Conservation (phyloP, 108 stramenopile species). For the Skeletonema menzelii region DNA sequence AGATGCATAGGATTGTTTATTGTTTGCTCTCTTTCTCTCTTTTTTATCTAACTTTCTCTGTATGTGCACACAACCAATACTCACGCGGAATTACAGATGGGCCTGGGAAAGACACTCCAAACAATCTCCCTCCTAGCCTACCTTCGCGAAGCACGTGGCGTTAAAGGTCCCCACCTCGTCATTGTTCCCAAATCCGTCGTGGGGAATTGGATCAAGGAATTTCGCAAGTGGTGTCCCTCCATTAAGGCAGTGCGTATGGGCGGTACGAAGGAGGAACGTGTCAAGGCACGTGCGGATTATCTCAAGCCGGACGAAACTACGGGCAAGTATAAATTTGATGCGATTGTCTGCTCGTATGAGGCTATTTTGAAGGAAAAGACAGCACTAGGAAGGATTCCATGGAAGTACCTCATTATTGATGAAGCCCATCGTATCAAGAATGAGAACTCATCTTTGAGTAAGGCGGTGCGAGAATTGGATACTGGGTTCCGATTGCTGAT, state of each 20-base stretch:
- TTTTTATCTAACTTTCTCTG: conserved; percentile 91
- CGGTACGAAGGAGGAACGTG: conserved; percentile 93
- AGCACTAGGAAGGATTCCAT: conserved; percentile 78
- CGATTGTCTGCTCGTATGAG: conserved; percentile 97
- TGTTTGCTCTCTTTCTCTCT: conserved; percentile 73
- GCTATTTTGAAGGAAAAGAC: conserved; percentile 88
- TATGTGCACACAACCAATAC: neutral
- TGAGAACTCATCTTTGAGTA: conserved; percentile 87
- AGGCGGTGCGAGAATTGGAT: conserved; percentile 86
- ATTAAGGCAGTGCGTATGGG: conserved; percentile 90
- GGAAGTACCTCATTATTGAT: conserved; percentile 98
- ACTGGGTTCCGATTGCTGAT: conserved; percentile 91
- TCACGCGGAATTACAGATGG: conserved; percentile 51
- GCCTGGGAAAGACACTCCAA: conserved; percentile 95
- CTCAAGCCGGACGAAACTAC: conserved; percentile 54
- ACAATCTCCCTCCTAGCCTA: conserved; percentile 93
- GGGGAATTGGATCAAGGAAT: conserved; percentile 98
- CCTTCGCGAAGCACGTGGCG: conserved; percentile 59
- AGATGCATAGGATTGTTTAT: neutral
- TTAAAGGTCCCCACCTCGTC: conserved; percentile 92
- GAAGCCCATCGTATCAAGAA: conserved; percentile 99
- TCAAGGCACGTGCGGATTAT: conserved; percentile 56
- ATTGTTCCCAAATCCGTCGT: conserved; percentile 98
- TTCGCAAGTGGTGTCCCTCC: conserved; percentile 92
- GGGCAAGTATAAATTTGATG: conserved; percentile 87